A percentile compares a stretch with the other conserved stretches of the same genome.
Conservation (phyloP, 1,284 basidiomycete genomes). For the Ustilago xerochloae region DNA sequence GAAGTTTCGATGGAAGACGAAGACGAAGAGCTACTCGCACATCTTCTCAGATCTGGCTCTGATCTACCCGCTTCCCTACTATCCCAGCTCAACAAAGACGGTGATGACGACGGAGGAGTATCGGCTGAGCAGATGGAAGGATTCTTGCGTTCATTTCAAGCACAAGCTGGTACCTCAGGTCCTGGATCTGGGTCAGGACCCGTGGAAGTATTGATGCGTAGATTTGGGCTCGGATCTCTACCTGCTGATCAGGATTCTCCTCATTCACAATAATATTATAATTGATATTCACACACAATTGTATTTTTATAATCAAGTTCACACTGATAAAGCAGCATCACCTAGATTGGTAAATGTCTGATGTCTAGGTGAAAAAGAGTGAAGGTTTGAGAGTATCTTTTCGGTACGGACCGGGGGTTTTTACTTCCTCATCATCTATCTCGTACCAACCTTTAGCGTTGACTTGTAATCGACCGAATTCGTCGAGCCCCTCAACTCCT, state of each 20-base stretch:
- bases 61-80: constrained; percentile 26
- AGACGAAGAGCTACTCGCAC: constrained; percentile 31
- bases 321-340: background rate
- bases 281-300: background rate
- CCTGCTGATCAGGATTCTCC: constrained; percentile 28
- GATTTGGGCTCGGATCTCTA: constrained; percentile 32
- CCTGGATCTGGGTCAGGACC: constrained; percentile 16
- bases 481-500: background rate
- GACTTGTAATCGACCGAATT: constrained; percentile 15
- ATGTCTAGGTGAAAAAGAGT: constrained; percentile 1
- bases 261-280: background rate
- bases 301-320: background rate
- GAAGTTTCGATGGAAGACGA: background rate
- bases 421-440: constrained; percentile 10
- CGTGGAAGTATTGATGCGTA: constrained; percentile 36
- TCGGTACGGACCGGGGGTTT: constrained; percentile 33
- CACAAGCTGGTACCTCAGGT: constrained; percentile 17
- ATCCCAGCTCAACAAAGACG: background rate
- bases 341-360: background rate
- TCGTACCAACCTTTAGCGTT: background rate
- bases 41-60: constrained; percentile 21
- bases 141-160: constrained; percentile 35
- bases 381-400: constrained; percentile 27
- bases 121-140: constrained; percentile 21
- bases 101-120: background rate